A percentile compares a stretch with the other conserved stretches of the same genome.
phyloP scores from a whole-genome alignment of 1,139 yeast species.

The Diutina neorugosa region DNA sequence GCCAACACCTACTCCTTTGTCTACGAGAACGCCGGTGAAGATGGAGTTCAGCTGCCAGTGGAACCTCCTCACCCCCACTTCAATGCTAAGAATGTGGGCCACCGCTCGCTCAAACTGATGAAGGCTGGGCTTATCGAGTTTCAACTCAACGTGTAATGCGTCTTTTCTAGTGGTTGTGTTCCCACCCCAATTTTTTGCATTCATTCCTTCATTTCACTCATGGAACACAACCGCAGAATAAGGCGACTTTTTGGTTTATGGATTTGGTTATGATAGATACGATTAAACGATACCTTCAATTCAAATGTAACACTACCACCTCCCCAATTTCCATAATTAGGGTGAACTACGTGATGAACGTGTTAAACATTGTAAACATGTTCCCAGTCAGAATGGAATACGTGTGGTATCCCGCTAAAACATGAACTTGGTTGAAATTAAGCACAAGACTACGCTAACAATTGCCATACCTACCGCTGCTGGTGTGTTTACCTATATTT shows the following conservation, averaged over 20 bases:
- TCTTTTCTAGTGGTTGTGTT: neutral
- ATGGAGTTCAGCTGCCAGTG: neutral
- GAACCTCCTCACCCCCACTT: neutral
- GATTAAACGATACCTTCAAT: neutral
- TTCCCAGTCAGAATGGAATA: no score
- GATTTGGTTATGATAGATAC: neutral
- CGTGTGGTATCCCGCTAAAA: no score
- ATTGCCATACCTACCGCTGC: neutral
- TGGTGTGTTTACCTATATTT: neutral
- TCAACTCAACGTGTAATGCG: slow-evolving; percentile 1
- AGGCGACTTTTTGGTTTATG: neutral
- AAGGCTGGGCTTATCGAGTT: slow-evolving; percentile 4
- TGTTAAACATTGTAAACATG: no score
- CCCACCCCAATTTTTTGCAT: neutral
- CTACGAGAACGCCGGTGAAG: slow-evolving; percentile 2
- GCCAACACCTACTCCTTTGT: slow-evolving; percentile 1
- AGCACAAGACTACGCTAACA: no score
- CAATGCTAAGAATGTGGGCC: neutral
- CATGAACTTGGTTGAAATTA: no score
- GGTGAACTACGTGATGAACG: no score
- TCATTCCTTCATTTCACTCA: slow-evolving; percentile 3
- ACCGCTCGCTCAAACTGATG: neutral
- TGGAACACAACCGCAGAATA: neutral
- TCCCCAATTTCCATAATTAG: no score
- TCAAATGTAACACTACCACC: no score